Evolutionary conservation across 176 grass and related monocot species (phyloP).

Genomic region (Phoenix dactylifera): DNA sequence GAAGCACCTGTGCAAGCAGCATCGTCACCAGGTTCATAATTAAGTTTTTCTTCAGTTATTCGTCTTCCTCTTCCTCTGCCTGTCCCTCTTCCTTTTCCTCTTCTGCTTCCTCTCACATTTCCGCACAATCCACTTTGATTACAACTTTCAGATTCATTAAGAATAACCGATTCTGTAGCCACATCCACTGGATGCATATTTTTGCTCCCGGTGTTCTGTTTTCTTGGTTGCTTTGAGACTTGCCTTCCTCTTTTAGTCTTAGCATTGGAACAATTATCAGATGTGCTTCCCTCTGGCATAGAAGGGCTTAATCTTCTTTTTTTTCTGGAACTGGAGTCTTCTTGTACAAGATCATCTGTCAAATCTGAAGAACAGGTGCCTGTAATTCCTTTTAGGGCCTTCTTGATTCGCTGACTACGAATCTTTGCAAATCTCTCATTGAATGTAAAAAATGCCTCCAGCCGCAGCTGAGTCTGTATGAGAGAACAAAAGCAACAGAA

Average conservation of each 20-base stretch:
- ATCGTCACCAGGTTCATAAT: constrained; percentile 28
- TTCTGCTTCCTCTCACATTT: constrained; percentile 28
- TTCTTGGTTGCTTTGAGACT: not conserved
- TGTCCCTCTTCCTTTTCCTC: constrained; percentile 5
- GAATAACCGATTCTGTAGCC: not conserved
- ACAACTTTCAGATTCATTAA: not conserved
- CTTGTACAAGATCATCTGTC: constrained; percentile 44
- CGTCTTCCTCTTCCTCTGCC: not conserved
- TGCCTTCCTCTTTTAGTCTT: constrained; percentile 1
- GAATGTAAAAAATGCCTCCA: constrained; percentile 94
- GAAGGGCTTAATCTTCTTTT: not conserved
- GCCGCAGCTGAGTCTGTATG: constrained; percentile 77
- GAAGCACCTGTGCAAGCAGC: constrained; percentile 17
- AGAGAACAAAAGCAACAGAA: constrained; percentile 16
- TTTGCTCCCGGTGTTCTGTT: not conserved
- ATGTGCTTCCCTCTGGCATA: not conserved
- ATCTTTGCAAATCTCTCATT: constrained; percentile 99
- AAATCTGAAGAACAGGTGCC: constrained; percentile 43
- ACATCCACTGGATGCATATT: not conserved
- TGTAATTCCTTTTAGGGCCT: constrained; percentile 94
- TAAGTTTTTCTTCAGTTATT: constrained; percentile 16
- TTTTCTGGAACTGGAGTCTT: constrained; percentile 7
- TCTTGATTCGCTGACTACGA: constrained; percentile 89
- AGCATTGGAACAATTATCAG: not conserved
- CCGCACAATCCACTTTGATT: constrained; percentile 4